Conservation (phyloP, 2,329 filamentous ascomycete genomes). For the Stenocarpella maydis region DNA sequence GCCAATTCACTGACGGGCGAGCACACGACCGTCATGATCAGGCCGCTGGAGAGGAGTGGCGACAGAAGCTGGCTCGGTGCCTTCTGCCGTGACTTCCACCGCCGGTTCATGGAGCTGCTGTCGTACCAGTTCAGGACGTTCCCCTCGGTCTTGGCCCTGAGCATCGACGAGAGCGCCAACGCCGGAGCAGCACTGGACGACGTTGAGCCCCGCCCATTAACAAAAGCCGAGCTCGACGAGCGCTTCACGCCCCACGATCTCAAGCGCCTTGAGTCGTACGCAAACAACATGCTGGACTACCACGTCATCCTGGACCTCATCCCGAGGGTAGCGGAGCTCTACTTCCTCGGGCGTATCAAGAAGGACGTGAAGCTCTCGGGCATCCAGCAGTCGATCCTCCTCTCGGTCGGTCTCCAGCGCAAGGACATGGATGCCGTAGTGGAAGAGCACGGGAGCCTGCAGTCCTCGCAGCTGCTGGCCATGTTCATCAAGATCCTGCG, state of each 20-base stretch:
- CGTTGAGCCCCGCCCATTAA: slow-evolving; percentile 61
- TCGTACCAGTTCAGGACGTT: slow-evolving; percentile 94
- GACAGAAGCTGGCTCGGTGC: slow-evolving; percentile 88
- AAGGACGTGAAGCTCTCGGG: slow-evolving; percentile 74
- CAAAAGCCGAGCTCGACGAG: slow-evolving; percentile 78
- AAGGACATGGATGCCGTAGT: slow-evolving; percentile 86
- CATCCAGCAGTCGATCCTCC: slow-evolving; percentile 86
- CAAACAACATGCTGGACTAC: slow-evolving; percentile 97
- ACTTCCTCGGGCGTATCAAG: slow-evolving; percentile 82
- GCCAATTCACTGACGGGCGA: slow-evolving; percentile 96
- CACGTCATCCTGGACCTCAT: slow-evolving; percentile 96
- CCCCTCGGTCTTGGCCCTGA: slow-evolving; percentile 78
- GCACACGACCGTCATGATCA: slow-evolving; percentile 97
- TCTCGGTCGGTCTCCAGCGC: slow-evolving; percentile 90
- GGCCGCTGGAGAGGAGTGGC: slow-evolving; percentile 73
- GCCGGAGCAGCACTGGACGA: slow-evolving; percentile 73
- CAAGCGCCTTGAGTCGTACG: slow-evolving; percentile 93
- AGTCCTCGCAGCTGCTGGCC: slow-evolving; percentile 81
- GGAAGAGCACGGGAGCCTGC: slow-evolving; percentile 74
- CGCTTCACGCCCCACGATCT: slow-evolving; percentile 90
- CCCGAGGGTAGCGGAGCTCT: slow-evolving; percentile 81
- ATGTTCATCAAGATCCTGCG: slow-evolving; percentile 98
- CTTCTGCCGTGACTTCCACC: slow-evolving; percentile 92
- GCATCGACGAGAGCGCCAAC: slow-evolving; percentile 86
- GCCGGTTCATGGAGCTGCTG: slow-evolving; percentile 87